Evolutionary conservation across 2,329 filamentous ascomycete species (phyloP).

Genomic region (Leptographium radiaticola): DNA sequence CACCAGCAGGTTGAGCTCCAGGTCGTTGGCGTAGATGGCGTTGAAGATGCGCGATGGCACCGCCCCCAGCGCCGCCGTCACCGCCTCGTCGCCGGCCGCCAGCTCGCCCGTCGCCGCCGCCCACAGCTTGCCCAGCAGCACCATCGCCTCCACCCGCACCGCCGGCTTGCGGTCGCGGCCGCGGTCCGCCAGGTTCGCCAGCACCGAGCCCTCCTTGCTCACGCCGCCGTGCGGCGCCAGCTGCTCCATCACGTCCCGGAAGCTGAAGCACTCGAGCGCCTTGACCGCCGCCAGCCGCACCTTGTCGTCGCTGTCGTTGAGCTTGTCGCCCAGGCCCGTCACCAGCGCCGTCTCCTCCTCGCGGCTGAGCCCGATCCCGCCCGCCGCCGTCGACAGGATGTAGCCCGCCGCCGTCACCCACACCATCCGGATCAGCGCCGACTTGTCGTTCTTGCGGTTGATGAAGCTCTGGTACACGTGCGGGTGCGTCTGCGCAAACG

Average conservation of each 20-base stretch:
- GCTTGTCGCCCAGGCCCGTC: constrained; percentile 61
- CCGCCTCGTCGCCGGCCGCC: constrained; percentile 64
- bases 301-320: constrained; percentile 80
- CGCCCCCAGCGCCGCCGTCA: constrained; percentile 60
- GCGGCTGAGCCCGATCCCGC: constrained; percentile 73
- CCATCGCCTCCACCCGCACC: constrained; percentile 80
- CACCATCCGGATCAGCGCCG: constrained; percentile 63
- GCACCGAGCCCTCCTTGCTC: constrained; percentile 60
- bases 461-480: constrained; percentile 74
- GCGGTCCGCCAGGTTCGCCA: constrained; percentile 72
- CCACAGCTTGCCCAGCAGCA: constrained; percentile 75
- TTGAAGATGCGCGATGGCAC: constrained; percentile 80
- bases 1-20: constrained; percentile 70
- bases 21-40: constrained; percentile 80
- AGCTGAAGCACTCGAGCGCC: constrained; percentile 67
- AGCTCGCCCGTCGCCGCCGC: constrained; percentile 86
- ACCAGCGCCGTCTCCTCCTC: constrained; percentile 71
- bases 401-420: constrained; percentile 78
- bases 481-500: constrained; percentile 73
- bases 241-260: constrained; percentile 70
- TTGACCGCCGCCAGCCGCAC: constrained; percentile 84
- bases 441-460: constrained; percentile 76
- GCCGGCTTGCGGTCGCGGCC: constrained; percentile 73
- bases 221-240: constrained; percentile 66
- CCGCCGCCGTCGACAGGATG: constrained; percentile 82